Conservation (phyloP, 108 stramenopile genomes). For the Skeletonema menzelii region DNA sequence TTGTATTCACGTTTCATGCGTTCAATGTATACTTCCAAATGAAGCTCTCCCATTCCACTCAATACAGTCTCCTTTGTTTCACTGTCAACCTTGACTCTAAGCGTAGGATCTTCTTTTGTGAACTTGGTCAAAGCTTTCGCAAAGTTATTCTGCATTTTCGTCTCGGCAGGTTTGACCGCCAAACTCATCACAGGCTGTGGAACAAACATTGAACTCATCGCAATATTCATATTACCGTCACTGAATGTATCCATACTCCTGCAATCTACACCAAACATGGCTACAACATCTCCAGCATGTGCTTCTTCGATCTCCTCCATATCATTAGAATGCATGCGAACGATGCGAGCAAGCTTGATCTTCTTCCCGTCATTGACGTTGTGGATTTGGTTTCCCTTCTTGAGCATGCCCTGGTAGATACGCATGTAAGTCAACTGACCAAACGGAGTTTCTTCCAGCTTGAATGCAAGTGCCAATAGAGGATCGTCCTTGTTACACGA, state of each 20-base stretch:
- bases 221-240: slow-evolving; percentile 83
- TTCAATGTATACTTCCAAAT: slow-evolving; percentile 99
- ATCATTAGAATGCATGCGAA: slow-evolving; percentile 98
- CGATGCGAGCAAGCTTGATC: slow-evolving; percentile 95
- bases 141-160: slow-evolving; percentile 82
- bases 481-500: slow-evolving; percentile 71
- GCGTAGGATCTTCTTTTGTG: slow-evolving; percentile 98
- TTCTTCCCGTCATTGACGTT: slow-evolving; percentile 90
- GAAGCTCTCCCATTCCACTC: slow-evolving; percentile 99
- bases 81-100: slow-evolving; percentile 89
- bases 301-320: slow-evolving; percentile 98
- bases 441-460: slow-evolving; percentile 96
- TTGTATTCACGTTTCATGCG: slow-evolving; percentile 97
- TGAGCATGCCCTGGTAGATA: slow-evolving; percentile 93
- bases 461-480: slow-evolving; percentile 97
- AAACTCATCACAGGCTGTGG: slow-evolving; percentile 98
- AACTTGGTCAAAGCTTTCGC: slow-evolving; percentile 95
- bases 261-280: slow-evolving; percentile 99
- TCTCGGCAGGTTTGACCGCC: slow-evolving; percentile 91
- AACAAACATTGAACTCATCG: slow-evolving; percentile 97
- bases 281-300: slow-evolving; percentile 97
- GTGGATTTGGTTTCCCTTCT: slow-evolving; percentile 83
- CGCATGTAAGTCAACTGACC: slow-evolving; percentile 99
- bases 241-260: slow-evolving; percentile 98
- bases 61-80: slow-evolving; percentile 97